Evolutionary conservation across 768 basidiomycete species (phyloP).

Genomic region (Russula ochroleuca): DNA sequence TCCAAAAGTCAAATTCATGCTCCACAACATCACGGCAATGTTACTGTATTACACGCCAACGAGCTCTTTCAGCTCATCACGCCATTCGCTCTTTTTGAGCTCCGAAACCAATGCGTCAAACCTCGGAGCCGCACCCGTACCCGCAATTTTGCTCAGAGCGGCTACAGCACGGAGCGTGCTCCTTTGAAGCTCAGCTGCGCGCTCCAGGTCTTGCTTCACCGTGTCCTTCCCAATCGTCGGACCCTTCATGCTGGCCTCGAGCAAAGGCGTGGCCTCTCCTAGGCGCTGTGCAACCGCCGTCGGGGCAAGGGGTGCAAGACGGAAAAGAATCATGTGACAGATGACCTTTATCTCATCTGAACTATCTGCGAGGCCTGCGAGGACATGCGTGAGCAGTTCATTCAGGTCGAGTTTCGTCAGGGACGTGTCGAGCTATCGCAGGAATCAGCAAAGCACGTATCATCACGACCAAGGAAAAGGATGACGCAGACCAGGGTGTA

Average conservation of each 20-base stretch:
- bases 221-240: constrained; percentile 89
- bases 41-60: constrained; percentile 32
- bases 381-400: constrained; percentile 75
- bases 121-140: constrained; percentile 56
- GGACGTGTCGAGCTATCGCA: constrained; percentile 79
- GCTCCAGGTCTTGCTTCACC: constrained; percentile 88
- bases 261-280: constrained; percentile 76
- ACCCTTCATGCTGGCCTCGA: constrained; percentile 89
- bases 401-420: constrained; percentile 82
- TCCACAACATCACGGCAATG: background rate
- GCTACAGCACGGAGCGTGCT: constrained; percentile 86
- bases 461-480: background rate
- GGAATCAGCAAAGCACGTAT: background rate
- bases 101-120: constrained; percentile 82
- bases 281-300: constrained; percentile 77
- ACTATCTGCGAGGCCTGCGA: constrained; percentile 80
- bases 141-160: constrained; percentile 73
- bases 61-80: constrained; percentile 62
- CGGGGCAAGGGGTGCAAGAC: constrained; percentile 82
- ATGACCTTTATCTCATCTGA: constrained; percentile 97
- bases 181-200: constrained; percentile 85
- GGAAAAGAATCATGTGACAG: constrained; percentile 92
- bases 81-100: constrained; percentile 66
- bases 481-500: constrained; percentile 74
- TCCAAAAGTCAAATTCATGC: constrained; percentile 1